Base-by-base conservation (phyloP, 164 flowering plant genomes). In the Piper betle region DNA sequence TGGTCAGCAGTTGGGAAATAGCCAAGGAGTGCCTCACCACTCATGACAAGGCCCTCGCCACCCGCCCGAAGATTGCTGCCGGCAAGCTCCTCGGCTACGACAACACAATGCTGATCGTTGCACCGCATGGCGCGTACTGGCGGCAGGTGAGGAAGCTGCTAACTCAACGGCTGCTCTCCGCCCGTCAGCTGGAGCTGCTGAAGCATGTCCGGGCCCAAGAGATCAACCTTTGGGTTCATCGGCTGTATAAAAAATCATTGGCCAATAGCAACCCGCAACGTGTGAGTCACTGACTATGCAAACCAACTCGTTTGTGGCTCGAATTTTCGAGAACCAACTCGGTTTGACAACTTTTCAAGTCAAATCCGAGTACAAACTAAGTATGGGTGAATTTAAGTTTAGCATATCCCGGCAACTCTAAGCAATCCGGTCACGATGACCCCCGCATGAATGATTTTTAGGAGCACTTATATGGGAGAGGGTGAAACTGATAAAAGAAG, bases 11-110 rank as follows among this genome's bases (percentile, higher is more conserved):
- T 53, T 42, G 39, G 46, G 68, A 71, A 19, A 18, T 57, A 2
- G 71, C 68, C 12, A 64, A 61, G 68, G 74, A 71, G 19, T 71
- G 74, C 57, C 61, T 67, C 62, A 67, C 71, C 17, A 60, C 39
- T 16, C 55, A 66, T 19, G 74, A 66, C 52, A 50, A 18, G 57
- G 55, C 25, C 50, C 38, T 71, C 18, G 66, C 74, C 40, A 43
- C 48, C 58, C 60, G 67, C 2, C 67, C 74, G 0, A 25, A 0
- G 20, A 9, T 11, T 20, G 55, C 50, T 1, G 60, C 19, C 8
- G 53, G 53, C 9, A 48, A 66, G 60, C 20, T 25, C 60, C 38
- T 43, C 3, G 50, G 50, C 50, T 43, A 43, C 50, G 10, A 43
- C 50, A 43, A 37, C 16, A 60, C 65, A 38, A 8, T 56, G 57